These are phyloP conservation scores for Eutrema salsugineum DNA, from an alignment of 441 rosid genomes.

Conservation along the genomic window DNA sequence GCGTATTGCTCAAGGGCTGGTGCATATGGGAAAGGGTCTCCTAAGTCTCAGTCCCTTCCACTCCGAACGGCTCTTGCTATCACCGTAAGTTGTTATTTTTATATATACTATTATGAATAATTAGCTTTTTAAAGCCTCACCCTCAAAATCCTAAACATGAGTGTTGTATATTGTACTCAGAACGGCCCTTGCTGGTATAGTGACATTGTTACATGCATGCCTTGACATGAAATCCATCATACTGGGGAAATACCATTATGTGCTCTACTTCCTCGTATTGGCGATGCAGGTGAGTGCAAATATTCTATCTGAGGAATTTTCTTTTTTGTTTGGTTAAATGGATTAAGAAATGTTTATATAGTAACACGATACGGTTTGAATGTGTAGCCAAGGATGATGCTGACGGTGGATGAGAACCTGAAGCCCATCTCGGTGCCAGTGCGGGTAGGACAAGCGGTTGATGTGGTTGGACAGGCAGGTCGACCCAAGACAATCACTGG, in stretches of 20 bases:
- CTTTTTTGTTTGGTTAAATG: not conserved
- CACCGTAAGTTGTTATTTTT: constrained; percentile 57
- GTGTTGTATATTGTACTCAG: constrained; percentile 35
- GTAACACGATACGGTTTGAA: constrained; percentile 5
- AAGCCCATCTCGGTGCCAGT: constrained; percentile 84
- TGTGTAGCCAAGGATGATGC: constrained; percentile 85
- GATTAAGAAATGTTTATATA: not conserved
- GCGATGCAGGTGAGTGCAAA: constrained; percentile 83
- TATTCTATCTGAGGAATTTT: not conserved
- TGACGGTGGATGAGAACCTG: constrained; percentile 79
- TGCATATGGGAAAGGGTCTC: constrained; percentile 92
- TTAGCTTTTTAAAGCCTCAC: not conserved
- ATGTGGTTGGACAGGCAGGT: constrained; percentile 95
- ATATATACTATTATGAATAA: not conserved
- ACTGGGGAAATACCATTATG: constrained; percentile 82
- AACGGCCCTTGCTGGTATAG: constrained; percentile 86
- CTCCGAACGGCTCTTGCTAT: constrained; percentile 79
- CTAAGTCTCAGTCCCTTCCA: constrained; percentile 90
- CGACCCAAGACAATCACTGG: constrained; percentile 93
- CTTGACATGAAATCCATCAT: constrained; percentile 87
- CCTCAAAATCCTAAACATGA: not conserved
- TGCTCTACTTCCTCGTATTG: constrained; percentile 83
- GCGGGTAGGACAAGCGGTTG: constrained; percentile 93
- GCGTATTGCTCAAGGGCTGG: constrained; percentile 93
- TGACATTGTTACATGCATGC: constrained; percentile 77